These are phyloP conservation scores for Kodamaea restingae DNA, from an alignment of 805 yeast species.

Conservation along the genomic window DNA sequence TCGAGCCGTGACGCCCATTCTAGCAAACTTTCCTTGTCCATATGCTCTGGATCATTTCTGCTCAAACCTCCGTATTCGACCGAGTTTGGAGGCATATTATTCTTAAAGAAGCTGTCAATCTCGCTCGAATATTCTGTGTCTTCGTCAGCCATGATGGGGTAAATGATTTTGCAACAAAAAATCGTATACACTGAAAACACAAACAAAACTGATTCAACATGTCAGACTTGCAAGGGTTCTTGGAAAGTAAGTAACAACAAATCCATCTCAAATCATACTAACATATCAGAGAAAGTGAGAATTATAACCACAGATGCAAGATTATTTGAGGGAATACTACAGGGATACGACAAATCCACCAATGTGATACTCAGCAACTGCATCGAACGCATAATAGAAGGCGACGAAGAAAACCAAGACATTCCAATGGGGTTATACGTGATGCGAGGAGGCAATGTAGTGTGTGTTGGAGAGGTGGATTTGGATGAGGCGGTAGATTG, in stretches of 20 bases:
- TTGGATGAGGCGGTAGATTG: slow-evolving; percentile 41
- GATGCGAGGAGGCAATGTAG: slow-evolving; percentile 57
- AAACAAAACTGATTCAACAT: slow-evolving; percentile 3
- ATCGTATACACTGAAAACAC: neutral
- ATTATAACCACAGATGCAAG: slow-evolving; percentile 57
- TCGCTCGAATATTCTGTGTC: slow-evolving; percentile 23
- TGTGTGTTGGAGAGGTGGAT: slow-evolving; percentile 53
- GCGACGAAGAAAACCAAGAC: slow-evolving; percentile 38
- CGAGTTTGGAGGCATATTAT: slow-evolving; percentile 5
- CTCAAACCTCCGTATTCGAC: neutral
- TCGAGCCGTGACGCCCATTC: slow-evolving; percentile 31
- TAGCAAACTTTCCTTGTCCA: slow-evolving; percentile 12
- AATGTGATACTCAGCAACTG: slow-evolving; percentile 54
- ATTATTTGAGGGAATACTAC: slow-evolving; percentile 41
- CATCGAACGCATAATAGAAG: slow-evolving; percentile 46
- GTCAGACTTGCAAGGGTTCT: slow-evolving; percentile 13
- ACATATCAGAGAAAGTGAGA: slow-evolving; percentile 44
- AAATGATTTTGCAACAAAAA: slow-evolving; percentile 7
- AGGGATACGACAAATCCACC: slow-evolving; percentile 63
- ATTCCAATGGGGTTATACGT: slow-evolving; percentile 46
- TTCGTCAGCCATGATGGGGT: slow-evolving; percentile 3
- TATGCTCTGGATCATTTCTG: neutral
- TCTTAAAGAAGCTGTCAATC: slow-evolving; percentile 10
- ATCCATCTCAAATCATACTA: slow-evolving; percentile 12
- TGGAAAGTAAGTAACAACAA: slow-evolving; percentile 13